A percentile compares a stretch with the other conserved stretches of the same genome.
Conservation (phyloP, 345 rosid genomes). For the Sisymbrium altissimum region DNA sequence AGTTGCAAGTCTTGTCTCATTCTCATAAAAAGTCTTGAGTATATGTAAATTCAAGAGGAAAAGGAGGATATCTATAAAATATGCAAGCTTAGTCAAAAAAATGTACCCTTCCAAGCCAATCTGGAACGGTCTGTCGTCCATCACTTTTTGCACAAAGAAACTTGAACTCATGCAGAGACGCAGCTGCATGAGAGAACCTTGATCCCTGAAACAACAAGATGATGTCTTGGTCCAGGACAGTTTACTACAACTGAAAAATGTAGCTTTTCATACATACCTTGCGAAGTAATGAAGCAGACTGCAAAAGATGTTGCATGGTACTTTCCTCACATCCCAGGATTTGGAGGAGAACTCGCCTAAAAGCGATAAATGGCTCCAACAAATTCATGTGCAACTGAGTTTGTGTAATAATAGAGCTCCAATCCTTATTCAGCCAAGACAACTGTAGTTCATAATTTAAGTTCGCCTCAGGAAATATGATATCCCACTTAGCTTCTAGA, state of each 20-base stretch:
- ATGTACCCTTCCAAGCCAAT: constrained; percentile 91
- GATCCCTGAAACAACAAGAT: constrained; percentile 55
- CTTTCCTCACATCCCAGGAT: constrained; percentile 62
- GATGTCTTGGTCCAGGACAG: constrained; percentile 13
- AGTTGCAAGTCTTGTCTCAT: background rate
- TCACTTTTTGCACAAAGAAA: constrained; percentile 45
- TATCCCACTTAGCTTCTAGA: background rate
- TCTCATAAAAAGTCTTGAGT: constrained; percentile 1
- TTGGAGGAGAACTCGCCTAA: constrained; percentile 82
- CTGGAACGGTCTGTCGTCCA: constrained; percentile 46
- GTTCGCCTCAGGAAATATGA: constrained; percentile 21
- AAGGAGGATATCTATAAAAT: constrained; percentile 13
- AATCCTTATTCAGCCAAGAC: constrained; percentile 65
- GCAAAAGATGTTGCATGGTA: constrained; percentile 72
- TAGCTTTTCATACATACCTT: constrained; percentile 51
- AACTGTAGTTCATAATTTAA: constrained; percentile 48
- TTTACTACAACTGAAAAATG: background rate
- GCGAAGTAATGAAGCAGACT: constrained; percentile 87
- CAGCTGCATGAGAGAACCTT: constrained; percentile 83
- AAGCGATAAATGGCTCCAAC: constrained; percentile 88
- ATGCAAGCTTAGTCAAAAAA: constrained; percentile 14
- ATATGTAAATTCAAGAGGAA: background rate
- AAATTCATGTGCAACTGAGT: constrained; percentile 87
- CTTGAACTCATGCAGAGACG: constrained; percentile 85
- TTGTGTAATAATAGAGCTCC: constrained; percentile 66